phyloP scores from a whole-genome alignment of 2,329 filamentous ascomycete species.

The Aureobasidium uvarum region DNA sequence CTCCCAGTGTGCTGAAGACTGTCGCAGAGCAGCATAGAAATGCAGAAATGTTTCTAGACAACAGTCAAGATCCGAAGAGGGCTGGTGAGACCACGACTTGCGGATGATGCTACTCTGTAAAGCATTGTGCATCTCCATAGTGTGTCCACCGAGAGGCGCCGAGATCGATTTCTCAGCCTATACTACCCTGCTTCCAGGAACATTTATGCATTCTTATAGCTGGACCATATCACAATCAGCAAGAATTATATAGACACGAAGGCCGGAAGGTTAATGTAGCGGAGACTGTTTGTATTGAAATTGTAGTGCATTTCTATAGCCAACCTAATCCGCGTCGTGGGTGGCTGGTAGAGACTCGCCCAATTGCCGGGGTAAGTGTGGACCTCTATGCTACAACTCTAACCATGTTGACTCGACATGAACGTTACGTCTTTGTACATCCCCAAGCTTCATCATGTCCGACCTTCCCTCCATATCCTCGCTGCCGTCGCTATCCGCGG shows the following conservation, averaged over 20 bases:
- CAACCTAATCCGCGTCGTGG: background rate
- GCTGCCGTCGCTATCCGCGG: conserved; percentile 57
- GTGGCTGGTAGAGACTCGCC: background rate
- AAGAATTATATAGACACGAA: background rate
- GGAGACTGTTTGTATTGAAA: background rate
- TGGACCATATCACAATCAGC: too few species aligned
- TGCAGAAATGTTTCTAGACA: too few species aligned
- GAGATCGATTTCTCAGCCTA: too few species aligned
- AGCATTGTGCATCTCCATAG: too few species aligned
- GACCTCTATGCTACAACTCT: background rate
- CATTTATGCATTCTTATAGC: too few species aligned
- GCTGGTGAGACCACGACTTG: too few species aligned
- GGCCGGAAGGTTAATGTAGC: background rate
- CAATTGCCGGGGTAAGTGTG: conserved; percentile 8
- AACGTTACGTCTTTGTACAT: background rate
- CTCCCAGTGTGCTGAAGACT: too few species aligned
- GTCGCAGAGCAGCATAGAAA: too few species aligned
- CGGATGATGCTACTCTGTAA: too few species aligned
- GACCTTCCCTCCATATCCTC: conserved; percentile 58
- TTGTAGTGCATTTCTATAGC: conserved; percentile 1
- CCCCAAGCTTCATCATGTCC: conserved; percentile 4
- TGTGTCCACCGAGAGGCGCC: too few species aligned
- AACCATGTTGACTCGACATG: background rate
- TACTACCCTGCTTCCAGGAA: too few species aligned
- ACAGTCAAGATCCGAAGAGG: too few species aligned